phyloP scores from a whole-genome alignment of 805 yeast species.

The Candida berthetii region DNA sequence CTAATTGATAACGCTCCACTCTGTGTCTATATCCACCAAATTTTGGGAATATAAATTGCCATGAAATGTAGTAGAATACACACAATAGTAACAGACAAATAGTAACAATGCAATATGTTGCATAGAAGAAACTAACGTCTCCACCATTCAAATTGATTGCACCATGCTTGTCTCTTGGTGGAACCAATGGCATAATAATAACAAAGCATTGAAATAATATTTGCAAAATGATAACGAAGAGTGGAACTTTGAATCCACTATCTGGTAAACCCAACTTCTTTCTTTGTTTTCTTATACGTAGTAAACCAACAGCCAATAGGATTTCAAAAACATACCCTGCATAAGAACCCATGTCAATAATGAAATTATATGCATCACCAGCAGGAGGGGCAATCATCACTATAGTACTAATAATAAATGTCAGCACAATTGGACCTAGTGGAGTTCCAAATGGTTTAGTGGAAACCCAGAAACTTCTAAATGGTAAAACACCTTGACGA shows the following conservation, averaged over 20 bases:
- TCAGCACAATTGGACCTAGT: slow-evolving; percentile 60
- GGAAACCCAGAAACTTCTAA: slow-evolving; percentile 36
- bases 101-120: slow-evolving; percentile 68
- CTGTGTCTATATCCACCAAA: slow-evolving; percentile 44
- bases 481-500: slow-evolving; percentile 44
- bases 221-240: slow-evolving; percentile 54
- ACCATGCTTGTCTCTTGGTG: slow-evolving; percentile 43
- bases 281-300: slow-evolving; percentile 47
- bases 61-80: slow-evolving; percentile 57
- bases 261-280: slow-evolving; percentile 37
- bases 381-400: slow-evolving; percentile 33
- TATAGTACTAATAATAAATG: slow-evolving; percentile 46
- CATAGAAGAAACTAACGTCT: slow-evolving; percentile 61
- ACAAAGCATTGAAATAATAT: slow-evolving; percentile 56
- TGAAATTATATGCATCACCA: slow-evolving; percentile 42
- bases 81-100: slow-evolving; percentile 60
- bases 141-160: slow-evolving; percentile 35
- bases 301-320: slow-evolving; percentile 51
- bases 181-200: slow-evolving; percentile 68
- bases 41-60: slow-evolving; percentile 52
- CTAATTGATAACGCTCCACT: slow-evolving; percentile 44
- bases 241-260: slow-evolving; percentile 60
- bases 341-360: slow-evolving; percentile 60
- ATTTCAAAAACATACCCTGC: slow-evolving; percentile 70
- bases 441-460: slow-evolving; percentile 40